phyloP scores from a whole-genome alignment of 2,329 filamentous ascomycete species.

The Pseudocercospora pini-densiflorae region DNA sequence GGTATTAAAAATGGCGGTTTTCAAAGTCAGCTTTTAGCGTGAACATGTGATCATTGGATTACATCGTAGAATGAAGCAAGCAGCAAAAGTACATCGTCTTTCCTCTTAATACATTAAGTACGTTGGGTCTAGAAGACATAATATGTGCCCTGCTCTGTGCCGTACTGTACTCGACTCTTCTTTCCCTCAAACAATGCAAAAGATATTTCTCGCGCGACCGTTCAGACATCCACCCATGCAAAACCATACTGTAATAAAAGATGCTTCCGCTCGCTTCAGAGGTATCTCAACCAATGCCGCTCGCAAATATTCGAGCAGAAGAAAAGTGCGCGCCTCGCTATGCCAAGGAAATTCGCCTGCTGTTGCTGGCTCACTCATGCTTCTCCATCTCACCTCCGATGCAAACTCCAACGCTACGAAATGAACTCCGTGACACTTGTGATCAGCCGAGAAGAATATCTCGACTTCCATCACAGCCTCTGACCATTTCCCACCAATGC shows the following conservation, averaged over 20 bases:
- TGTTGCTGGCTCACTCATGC: neutral
- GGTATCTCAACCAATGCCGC: constrained; percentile 20
- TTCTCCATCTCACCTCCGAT: neutral
- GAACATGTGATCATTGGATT: no score
- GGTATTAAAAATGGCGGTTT: neutral
- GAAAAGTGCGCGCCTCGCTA: constrained; percentile 15
- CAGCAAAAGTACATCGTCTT: neutral
- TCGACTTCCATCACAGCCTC: constrained; percentile 8
- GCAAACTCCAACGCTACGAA: constrained; percentile 6
- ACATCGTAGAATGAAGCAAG: no score
- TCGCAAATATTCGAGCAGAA: constrained; percentile 2
- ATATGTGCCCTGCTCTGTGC: neutral
- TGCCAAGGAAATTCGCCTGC: constrained; percentile 10
- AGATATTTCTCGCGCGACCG: neutral
- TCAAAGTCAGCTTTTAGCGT: no score
- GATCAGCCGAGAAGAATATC: neutral
- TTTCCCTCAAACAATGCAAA: neutral
- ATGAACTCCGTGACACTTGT: neutral
- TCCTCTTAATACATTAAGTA: neutral
- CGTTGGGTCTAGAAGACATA: neutral
- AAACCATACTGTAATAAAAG: neutral
- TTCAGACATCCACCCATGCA: neutral
- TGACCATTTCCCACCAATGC: constrained; percentile 7
- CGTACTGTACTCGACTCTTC: neutral
- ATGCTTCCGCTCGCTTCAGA: constrained; percentile 18